phyloP scores from a whole-genome alignment of 345 rosid genomes.

The Camelina sativa region DNA sequence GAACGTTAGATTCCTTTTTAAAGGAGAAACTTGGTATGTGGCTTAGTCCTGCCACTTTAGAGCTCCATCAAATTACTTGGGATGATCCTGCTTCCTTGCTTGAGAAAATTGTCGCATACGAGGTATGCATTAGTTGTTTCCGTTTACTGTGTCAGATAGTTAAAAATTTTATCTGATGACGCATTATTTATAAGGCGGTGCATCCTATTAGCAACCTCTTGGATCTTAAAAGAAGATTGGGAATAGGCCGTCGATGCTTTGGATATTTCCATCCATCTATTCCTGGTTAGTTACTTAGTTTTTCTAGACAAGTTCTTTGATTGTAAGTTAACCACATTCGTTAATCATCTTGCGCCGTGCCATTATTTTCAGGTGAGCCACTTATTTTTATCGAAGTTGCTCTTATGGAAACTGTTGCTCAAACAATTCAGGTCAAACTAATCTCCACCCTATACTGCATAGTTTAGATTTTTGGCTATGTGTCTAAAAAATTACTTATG shows the following conservation, averaged over 20 bases:
- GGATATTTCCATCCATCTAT: conserved; percentile 92
- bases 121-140: conserved; percentile 53
- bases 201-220: conserved; percentile 93
- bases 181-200: conserved; percentile 64
- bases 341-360: not conserved
- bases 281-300: conserved; percentile 61
- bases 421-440: conserved; percentile 72
- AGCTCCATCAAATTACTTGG: conserved; percentile 96
- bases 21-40: conserved; percentile 89
- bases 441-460: not conserved
- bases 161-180: not conserved
- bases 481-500: conserved; percentile 3
- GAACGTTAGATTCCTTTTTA: conserved; percentile 74
- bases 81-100: conserved; percentile 90
- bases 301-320: conserved; percentile 2
- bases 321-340: conserved; percentile 14
- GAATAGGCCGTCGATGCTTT: conserved; percentile 86
- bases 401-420: conserved; percentile 73
- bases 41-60: conserved; percentile 91
- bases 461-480: conserved; percentile 7
- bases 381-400: conserved; percentile 99
- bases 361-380: conserved; percentile 72
- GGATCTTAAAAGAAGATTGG: conserved; percentile 92
- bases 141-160: not conserved
- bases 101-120: conserved; percentile 93